Conservation (phyloP, 331 rosid species). For the Malus hybrid region DNA sequence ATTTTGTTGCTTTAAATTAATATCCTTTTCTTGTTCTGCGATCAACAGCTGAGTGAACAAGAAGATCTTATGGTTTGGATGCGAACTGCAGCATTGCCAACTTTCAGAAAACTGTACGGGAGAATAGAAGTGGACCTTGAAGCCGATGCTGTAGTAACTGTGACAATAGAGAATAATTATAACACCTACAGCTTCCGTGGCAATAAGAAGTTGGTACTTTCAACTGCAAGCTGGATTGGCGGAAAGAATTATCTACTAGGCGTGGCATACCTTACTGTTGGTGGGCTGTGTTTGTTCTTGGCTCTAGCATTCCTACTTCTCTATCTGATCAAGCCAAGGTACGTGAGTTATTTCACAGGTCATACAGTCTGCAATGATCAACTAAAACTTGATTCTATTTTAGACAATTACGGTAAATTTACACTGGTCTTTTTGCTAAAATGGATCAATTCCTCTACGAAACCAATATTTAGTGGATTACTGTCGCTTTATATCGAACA, state of each 20-base stretch:
- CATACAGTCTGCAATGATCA: neutral
- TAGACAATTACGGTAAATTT: neutral
- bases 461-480: neutral
- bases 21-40: slow-evolving; percentile 13
- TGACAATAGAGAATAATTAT: slow-evolving; percentile 59
- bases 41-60: slow-evolving; percentile 65
- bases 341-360: neutral
- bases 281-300: slow-evolving; percentile 46
- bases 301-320: slow-evolving; percentile 56
- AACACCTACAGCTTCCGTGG: slow-evolving; percentile 77
- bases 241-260: slow-evolving; percentile 79
- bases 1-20: neutral
- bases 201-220: slow-evolving; percentile 57
- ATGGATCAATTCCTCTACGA: neutral
- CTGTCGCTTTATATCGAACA: neutral
- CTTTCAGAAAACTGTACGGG: slow-evolving; percentile 83
- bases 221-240: slow-evolving; percentile 79
- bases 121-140: slow-evolving; percentile 64
- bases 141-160: slow-evolving; percentile 41
- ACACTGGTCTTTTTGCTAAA: neutral
- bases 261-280: slow-evolving; percentile 54
- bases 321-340: slow-evolving; percentile 81
- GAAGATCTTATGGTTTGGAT: slow-evolving; percentile 94
- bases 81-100: slow-evolving; percentile 79
- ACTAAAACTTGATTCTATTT: neutral